Conservation (phyloP, 306 rosid genomes). For the Prunus campanulata region DNA sequence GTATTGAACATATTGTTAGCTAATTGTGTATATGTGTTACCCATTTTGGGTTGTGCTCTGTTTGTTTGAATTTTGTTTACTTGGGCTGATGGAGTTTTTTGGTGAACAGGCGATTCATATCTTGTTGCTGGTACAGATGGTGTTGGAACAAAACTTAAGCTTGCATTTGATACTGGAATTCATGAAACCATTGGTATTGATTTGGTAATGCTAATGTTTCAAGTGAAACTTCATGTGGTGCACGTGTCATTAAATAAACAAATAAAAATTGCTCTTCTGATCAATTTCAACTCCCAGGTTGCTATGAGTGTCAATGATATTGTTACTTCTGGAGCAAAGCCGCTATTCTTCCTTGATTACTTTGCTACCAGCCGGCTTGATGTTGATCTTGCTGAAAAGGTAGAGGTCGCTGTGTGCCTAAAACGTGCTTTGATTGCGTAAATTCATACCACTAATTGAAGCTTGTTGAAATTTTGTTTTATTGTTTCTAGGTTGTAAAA, state of each 20-base stretch:
- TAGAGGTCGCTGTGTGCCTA: conserved; percentile 13
- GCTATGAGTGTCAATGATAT: conserved; percentile 97
- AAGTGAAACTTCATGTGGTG: background rate
- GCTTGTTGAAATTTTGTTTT: conserved; percentile 3
- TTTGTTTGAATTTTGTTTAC: background rate
- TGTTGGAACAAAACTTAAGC: conserved; percentile 86
- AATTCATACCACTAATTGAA: background rate
- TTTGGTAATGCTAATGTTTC: conserved; percentile 48
- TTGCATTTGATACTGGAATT: conserved; percentile 88
- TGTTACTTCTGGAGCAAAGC: conserved; percentile 94
- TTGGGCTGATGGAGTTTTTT: conserved; percentile 6
- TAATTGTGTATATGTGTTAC: background rate
- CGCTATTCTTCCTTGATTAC: conserved; percentile 90
- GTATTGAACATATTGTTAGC: conserved; percentile 27
- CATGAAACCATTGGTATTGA: conserved; percentile 94
- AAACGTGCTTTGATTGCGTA: background rate
- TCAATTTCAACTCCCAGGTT: conserved; percentile 45
- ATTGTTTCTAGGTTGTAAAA: conserved; percentile 61
- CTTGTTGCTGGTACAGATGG: conserved; percentile 96
- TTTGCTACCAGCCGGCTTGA: conserved; percentile 87
- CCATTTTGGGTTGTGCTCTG: background rate
- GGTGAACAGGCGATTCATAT: conserved; percentile 64
- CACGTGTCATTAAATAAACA: background rate
- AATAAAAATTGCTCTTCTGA: background rate
- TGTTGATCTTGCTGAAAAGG: conserved; percentile 94